These are phyloP conservation scores for Solanum appendiculatum DNA, from an alignment of 257 asterid species.

Conservation along the genomic window DNA sequence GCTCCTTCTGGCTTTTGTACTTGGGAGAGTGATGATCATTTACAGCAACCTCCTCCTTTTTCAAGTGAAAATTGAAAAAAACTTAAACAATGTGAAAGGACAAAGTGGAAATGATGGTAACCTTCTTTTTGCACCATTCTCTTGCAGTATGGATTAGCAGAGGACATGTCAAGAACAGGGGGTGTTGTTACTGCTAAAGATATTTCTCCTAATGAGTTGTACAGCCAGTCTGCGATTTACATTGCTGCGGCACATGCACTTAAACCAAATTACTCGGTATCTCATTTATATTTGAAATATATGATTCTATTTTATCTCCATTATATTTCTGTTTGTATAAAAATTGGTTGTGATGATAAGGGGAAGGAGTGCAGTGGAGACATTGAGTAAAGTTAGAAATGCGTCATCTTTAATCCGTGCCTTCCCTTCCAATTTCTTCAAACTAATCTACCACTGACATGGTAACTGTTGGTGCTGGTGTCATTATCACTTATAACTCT, in stretches of 20 bases:
- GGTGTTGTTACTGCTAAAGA: constrained; percentile 56
- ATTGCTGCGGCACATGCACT: constrained; percentile 99
- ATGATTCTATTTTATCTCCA: neutral
- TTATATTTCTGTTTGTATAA: neutral
- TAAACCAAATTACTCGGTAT: constrained; percentile 88
- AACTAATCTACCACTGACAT: neutral
- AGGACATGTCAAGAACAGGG: constrained; percentile 93
- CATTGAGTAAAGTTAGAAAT: neutral
- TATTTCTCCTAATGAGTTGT: constrained; percentile 79
- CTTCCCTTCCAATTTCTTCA: neutral
- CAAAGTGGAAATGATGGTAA: neutral
- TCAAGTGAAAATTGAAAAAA: neutral
- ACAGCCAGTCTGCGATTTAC: constrained; percentile 92
- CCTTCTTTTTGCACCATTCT: constrained; percentile 14
- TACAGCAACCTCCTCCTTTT: neutral
- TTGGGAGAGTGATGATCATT: constrained; percentile 1
- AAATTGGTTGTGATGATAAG: neutral
- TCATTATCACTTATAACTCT: neutral
- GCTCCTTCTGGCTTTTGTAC: neutral
- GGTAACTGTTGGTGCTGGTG: neutral
- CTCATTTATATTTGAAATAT: constrained; percentile 11
- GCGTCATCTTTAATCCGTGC: neutral
- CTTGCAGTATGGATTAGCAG: constrained; percentile 95
- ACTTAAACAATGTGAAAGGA: neutral
- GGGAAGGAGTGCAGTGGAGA: neutral